Evolutionary conservation across 2,329 filamentous ascomycete genomes (phyloP).

Genomic region (Colletotrichum sp.): DNA sequence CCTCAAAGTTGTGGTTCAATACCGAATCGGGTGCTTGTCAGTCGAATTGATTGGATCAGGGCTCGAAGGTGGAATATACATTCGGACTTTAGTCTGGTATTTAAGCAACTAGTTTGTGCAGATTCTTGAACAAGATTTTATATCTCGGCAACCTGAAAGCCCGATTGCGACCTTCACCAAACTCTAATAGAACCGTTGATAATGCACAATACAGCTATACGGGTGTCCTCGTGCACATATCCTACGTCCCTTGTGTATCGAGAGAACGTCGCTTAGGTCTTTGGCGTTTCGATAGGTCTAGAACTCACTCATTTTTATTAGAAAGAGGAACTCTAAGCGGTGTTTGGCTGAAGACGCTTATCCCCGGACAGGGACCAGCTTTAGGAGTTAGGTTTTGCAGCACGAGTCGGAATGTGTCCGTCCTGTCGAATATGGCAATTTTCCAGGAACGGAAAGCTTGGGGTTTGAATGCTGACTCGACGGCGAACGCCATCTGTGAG

Average conservation of each 20-base stretch:
- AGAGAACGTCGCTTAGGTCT: neutral
- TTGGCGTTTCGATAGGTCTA: neutral
- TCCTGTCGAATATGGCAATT: neutral
- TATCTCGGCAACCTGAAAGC: neutral
- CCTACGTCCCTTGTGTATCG: neutral
- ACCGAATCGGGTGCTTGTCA: neutral
- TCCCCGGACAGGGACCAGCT: neutral
- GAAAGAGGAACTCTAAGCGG: neutral
- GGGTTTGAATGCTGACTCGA: neutral
- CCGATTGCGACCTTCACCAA: neutral
- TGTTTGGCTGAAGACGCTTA: neutral
- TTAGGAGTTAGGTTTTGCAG: neutral
- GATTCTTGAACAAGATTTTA: fast-evolving
- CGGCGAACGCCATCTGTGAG: neutral
- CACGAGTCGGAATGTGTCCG: neutral
- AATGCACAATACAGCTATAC: neutral
- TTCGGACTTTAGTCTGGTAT: neutral
- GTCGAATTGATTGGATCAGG: neutral
- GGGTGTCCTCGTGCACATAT: neutral
- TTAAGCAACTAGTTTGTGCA: fast-evolving
- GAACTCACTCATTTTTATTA: neutral
- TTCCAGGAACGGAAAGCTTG: neutral
- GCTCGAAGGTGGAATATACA: neutral
- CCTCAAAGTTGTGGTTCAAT: neutral
- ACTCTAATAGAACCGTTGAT: neutral